A percentile compares a stretch with the other conserved stretches of the same genome.
Conservation (phyloP, 1,139 yeast genomes). For the Debaryomyces subglobosus region DNA sequence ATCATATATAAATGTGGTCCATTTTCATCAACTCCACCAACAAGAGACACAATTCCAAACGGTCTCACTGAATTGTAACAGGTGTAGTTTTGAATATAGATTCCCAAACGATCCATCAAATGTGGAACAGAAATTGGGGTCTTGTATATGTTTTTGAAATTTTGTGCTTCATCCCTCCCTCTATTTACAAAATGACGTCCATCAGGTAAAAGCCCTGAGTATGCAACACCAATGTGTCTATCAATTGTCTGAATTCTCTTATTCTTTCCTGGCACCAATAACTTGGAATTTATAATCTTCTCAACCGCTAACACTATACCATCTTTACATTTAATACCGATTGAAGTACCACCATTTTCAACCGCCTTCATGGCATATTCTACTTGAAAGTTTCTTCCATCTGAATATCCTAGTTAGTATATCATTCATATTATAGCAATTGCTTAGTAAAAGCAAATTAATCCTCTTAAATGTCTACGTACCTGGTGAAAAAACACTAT, state of each 20-base stretch:
- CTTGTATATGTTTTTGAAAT: slow-evolving; percentile 78
- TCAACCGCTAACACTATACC: slow-evolving; percentile 97
- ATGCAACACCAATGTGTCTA: slow-evolving; percentile 90
- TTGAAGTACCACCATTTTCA: slow-evolving; percentile 93
- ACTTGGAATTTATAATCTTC: slow-evolving; percentile 82
- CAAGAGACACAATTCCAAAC: slow-evolving; percentile 87
- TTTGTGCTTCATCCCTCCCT: slow-evolving; percentile 89
- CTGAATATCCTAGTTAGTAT: slow-evolving; percentile 51
- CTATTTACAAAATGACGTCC: slow-evolving; percentile 92
- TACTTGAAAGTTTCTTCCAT: slow-evolving; percentile 97
- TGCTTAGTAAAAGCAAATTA: neutral
- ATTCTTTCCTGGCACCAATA: slow-evolving; percentile 87
- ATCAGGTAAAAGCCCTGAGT: slow-evolving; percentile 94
- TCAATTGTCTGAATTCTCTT: slow-evolving; percentile 91
- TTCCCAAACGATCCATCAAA: slow-evolving; percentile 85
- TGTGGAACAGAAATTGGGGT: slow-evolving; percentile 79
- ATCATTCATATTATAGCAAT: neutral
- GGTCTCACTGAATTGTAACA: slow-evolving; percentile 97
- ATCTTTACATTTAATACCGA: slow-evolving; percentile 89
- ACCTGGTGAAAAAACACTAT: slow-evolving; percentile 74
- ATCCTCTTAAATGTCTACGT: slow-evolving; percentile 18
- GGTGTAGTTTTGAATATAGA: slow-evolving; percentile 94
- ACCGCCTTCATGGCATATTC: slow-evolving; percentile 98
- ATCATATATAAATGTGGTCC: slow-evolving; percentile 95
- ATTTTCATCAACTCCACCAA: slow-evolving; percentile 89